Conservation (phyloP, 495 filamentous ascomycete species). For the Cryomyces minteri region DNA sequence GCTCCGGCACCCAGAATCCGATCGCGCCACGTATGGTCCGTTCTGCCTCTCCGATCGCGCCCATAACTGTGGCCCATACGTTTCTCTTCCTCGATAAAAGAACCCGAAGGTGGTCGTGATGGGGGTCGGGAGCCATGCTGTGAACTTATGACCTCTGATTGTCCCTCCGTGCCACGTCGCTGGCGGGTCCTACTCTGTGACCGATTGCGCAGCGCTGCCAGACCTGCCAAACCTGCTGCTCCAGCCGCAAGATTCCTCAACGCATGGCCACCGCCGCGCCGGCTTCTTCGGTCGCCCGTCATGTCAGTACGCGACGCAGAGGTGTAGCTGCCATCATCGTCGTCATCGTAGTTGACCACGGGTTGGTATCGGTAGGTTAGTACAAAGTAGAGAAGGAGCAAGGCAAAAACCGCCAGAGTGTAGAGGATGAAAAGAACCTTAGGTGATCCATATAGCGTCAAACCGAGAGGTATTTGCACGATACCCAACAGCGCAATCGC, state of each 20-base stretch:
- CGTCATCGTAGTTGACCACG: constrained; percentile 29
- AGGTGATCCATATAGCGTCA: constrained; percentile 86
- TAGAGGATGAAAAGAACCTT: constrained; percentile 70
- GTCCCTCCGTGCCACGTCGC: constrained; percentile 4
- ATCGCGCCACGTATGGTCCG: constrained; percentile 30
- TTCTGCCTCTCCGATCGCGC: constrained; percentile 6
- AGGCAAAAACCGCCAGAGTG: constrained; percentile 43
- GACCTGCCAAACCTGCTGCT: constrained; percentile 37
- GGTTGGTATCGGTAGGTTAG: constrained; percentile 44
- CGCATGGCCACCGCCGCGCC: constrained; percentile 4
- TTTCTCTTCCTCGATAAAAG: constrained; percentile 2
- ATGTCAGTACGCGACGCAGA: constrained; percentile 12
- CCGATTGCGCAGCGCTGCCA: constrained; percentile 32
- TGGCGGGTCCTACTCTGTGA: constrained; percentile 11
- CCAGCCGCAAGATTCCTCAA: constrained; percentile 19
- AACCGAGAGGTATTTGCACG: constrained; percentile 71
- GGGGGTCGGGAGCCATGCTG: constrained; percentile 9
- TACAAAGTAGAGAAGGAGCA: constrained; percentile 55
- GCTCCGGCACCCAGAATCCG: constrained; percentile 49
- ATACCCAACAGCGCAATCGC: constrained; percentile 60
- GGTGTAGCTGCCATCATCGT: constrained; percentile 32
- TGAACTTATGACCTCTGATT: constrained; percentile 15
- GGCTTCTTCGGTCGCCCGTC: constrained; percentile 1
- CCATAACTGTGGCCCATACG: constrained; percentile 12
- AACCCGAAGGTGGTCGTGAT: constrained; percentile 4